Evolutionary conservation across 192 early-diverging fungal genomes (phyloP).

Genomic region (Coemansia sp.): DNA sequence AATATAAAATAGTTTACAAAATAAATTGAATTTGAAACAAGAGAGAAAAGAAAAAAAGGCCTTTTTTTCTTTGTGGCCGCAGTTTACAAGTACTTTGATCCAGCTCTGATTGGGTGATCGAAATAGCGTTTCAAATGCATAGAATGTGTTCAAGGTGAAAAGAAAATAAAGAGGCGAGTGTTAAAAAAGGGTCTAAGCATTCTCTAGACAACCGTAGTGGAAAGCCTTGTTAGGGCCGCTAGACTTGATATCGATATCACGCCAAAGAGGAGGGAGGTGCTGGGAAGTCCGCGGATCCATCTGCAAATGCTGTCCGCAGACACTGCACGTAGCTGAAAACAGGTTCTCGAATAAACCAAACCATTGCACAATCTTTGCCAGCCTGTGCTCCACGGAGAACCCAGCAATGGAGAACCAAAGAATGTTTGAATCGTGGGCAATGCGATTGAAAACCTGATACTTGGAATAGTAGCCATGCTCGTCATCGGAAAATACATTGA

Average conservation of each 20-base stretch:
- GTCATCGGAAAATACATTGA: conserved; percentile 38
- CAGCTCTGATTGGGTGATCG: too few species aligned
- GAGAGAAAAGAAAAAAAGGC: not conserved
- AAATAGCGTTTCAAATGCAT: too few species aligned
- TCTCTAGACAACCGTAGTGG: conserved; percentile 46
- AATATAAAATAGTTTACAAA: not conserved
- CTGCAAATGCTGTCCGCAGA: conserved; percentile 43
- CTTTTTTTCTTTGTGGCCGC: too few species aligned
- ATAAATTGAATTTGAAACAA: not conserved
- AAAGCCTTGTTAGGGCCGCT: conserved; percentile 34
- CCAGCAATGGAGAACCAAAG: conserved; percentile 50
- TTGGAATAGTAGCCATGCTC: conserved; percentile 35
- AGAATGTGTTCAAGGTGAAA: not conserved
- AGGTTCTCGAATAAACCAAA: conserved; percentile 45
- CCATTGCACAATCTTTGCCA: conserved; percentile 49
- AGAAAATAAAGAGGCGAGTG: not conserved
- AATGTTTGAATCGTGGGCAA: conserved; percentile 44
- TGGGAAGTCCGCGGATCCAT: conserved; percentile 52
- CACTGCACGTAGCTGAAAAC: conserved; percentile 50
- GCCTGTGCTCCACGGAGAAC: conserved; percentile 48
- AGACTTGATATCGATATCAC: conserved; percentile 33
- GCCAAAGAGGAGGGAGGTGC: conserved; percentile 51
- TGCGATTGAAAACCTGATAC: conserved; percentile 46
- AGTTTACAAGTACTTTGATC: too few species aligned
- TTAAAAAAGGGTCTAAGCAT: not conserved